Evolutionary conservation across 2,329 filamentous ascomycete genomes (phyloP), one percentile per base, ranked within the genome.

Genomic region (Metarhizium sp.): DNA sequence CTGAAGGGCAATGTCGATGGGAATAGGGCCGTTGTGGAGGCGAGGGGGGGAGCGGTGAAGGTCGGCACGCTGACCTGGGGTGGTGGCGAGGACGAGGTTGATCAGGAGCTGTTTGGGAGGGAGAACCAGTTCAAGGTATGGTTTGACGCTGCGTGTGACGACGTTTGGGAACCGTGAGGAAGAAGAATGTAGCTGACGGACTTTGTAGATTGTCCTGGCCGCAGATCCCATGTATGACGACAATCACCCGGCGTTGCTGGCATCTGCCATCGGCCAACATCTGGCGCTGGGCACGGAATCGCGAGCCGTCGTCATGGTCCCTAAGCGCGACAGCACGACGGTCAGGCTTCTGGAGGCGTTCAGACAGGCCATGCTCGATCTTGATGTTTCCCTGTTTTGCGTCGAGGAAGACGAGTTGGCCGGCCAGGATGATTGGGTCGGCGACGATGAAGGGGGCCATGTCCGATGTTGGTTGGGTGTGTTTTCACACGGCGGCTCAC

Each of bases 201-300:
- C 13, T 11, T 4, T 6, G 10, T n/a, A 86, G 76, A 73, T 96
- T 54, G 83, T 97, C 47, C 77, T 99, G 2, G 90, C 84, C 2
- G 90, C 92, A 2, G 94, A 99, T 69, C 82, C 90, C 0, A 75
- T 99, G 20, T 97, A 97, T 70, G 90, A 92, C 49, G 80, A 91
- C 51, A 80, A 88, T 4, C 94, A 97, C 65, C 90, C 92, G 0
- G 71, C 69, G 3, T 81, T 94, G 64, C 78, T 97, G 25, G 84
- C 85, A 0, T 76, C 83, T 14, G 85, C 88, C 14, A 84, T 97
- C 48, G 71, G 77, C 10, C 72, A 78, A 43, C 90, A 91, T 71
- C 75, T 96, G 11, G 78, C 78, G 8, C 70, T 75, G 14, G 75
- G 75, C 3, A 55, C 68, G 0, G 73, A 79, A 32, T 81, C 89